A percentile compares a stretch with the other conserved stretches of the same genome.
phyloP scores from a whole-genome alignment of 1,284 basidiomycete genomes.

The Papiliotrema flavescens region DNA sequence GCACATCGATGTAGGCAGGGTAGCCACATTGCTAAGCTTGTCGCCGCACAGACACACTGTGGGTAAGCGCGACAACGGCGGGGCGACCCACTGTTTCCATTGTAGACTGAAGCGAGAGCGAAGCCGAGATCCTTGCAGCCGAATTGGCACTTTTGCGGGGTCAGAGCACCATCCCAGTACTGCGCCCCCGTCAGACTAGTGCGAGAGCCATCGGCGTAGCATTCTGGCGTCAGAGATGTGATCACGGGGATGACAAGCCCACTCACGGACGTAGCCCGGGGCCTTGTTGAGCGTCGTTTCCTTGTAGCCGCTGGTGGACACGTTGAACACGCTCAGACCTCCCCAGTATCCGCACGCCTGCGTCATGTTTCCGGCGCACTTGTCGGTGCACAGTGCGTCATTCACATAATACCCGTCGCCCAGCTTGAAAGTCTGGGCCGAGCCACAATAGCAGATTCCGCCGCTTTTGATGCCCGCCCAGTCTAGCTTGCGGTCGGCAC shows the following conservation, averaged over 20 bases:
- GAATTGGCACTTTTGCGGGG: conserved; percentile 3
- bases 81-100: not conserved
- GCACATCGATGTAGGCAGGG: conserved; percentile 1
- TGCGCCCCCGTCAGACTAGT: not conserved
- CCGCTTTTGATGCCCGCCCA: not conserved
- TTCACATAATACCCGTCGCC: not conserved
- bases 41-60: conserved; percentile 3
- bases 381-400: not conserved
- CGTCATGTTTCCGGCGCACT: not conserved
- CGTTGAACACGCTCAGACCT: conserved; percentile 3
- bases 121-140: conserved; percentile 1
- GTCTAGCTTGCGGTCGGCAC: not conserved
- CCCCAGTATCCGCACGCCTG: conserved; percentile 4
- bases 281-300: not conserved
- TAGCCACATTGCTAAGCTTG: not conserved
- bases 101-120: not conserved
- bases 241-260: not conserved
- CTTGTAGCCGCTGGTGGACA: not conserved
- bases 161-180: not conserved
- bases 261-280: conserved; percentile 4
- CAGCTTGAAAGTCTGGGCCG: not conserved
- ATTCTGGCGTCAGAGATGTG: not conserved
- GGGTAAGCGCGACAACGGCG: not conserved
- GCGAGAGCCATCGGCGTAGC: not conserved
- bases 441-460: not conserved